A percentile compares a stretch with the other conserved stretches of the same genome.
phyloP scores from a whole-genome alignment of 2,329 filamentous ascomycete species.

The Neocatenulostroma microsporum region DNA sequence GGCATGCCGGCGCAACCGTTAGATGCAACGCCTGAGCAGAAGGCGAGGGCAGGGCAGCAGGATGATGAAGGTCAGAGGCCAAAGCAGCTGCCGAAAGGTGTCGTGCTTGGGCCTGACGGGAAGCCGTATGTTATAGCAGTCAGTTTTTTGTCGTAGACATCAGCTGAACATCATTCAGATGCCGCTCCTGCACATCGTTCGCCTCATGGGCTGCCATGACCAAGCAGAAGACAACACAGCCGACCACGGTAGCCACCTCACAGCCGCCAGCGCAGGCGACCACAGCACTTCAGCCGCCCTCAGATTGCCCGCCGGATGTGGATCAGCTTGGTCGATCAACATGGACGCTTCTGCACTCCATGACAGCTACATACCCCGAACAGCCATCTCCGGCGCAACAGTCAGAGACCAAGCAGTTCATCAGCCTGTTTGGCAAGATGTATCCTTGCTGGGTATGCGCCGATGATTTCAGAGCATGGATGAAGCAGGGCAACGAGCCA shows the following conservation, averaged over 20 bases:
- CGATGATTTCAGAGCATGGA: slow-evolving; percentile 79
- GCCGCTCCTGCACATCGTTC: slow-evolving; percentile 61
- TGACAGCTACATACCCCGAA: slow-evolving; percentile 78
- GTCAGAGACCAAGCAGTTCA: slow-evolving; percentile 66
- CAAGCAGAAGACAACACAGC: slow-evolving; percentile 15
- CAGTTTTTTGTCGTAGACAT: too few species aligned
- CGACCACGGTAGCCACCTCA: slow-evolving; percentile 26
- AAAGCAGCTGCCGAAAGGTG: slow-evolving; percentile 59
- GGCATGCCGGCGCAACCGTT: slow-evolving; percentile 32
- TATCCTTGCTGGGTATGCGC: slow-evolving; percentile 97
- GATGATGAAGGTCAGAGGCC: slow-evolving; percentile 27
- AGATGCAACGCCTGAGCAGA: slow-evolving; percentile 24
- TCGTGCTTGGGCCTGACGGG: slow-evolving; percentile 70
- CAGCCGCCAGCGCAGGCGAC: slow-evolving; percentile 29
- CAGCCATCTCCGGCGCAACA: slow-evolving; percentile 62
- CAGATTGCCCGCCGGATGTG: slow-evolving; percentile 84
- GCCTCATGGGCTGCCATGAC: slow-evolving; percentile 52
- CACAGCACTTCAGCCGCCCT: slow-evolving; percentile 29
- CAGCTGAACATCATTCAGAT: too few species aligned
- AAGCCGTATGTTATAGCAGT: slow-evolving; percentile 83
- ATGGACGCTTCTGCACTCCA: slow-evolving; percentile 89
- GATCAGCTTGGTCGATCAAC: slow-evolving; percentile 76
- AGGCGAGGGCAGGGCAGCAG: slow-evolving; percentile 18
- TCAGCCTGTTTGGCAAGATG: slow-evolving; percentile 70
- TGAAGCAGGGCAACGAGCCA: slow-evolving; percentile 61